Evolutionary conservation across 371 early-diverging fungal genomes (phyloP), one percentile per base, ranked within the genome.

Genomic region (Syncephalastrum contaminatum): DNA sequence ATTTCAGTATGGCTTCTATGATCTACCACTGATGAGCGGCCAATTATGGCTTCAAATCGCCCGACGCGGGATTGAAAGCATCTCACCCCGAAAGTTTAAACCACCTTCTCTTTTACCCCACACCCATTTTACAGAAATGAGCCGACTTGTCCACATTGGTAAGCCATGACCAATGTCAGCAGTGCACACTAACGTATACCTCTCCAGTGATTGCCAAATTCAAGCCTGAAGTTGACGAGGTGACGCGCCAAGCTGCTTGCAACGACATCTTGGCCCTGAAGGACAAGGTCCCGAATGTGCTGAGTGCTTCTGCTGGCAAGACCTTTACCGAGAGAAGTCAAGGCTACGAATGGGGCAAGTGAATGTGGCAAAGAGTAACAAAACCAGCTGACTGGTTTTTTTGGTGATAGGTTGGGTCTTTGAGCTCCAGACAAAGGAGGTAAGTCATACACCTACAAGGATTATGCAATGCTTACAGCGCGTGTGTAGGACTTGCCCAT

Each of bases 271-370:
- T 72, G 19, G 65, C 62, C 19, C 60, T 77, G 18, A 77, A 77
- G 58, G 58, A 74, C 4, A 44, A 24, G 5, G 72, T 77, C 49
- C 74, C 74, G 36, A 51, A 66, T 25, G 72, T 77, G 36, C 54
- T 39, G 15, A 45, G 21, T 8, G 60, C 54, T 20, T 61, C 69
- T 43, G 78, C 78, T 19, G 78, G 78, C 16, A 74, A 72, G 51
- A 77, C 64, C 44, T 77, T 72, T 53, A 72, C 78, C n/a, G 74
- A 77, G 7, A 56, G 78, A 62, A 62, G 63, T 41, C 64, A 77
- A 54, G 78, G 78, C 16, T 77, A 56, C 52, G 74, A 73, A 59
- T 70, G 63, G 45, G 75, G 76, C 66, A 68, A 61, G 53, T 44
- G 20, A 43, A 27, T 44, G 25, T 24, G 8, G 4, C 21, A 19